These are phyloP conservation scores for Leptodontidium sp. DNA, from an alignment of 2,329 filamentous ascomycete species.

Conservation along the genomic window DNA sequence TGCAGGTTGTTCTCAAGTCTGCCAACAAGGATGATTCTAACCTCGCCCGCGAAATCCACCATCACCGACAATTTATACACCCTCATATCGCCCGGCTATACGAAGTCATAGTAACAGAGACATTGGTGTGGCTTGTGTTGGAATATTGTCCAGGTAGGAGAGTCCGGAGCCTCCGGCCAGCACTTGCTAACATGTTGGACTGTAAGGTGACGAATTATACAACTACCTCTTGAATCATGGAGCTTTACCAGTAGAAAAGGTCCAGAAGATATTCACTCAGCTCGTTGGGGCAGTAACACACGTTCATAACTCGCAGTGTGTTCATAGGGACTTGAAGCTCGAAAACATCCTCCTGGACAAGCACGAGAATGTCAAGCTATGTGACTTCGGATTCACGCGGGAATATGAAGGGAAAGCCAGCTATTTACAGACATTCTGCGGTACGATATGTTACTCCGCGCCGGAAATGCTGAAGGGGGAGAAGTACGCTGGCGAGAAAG, in stretches of 20 bases:
- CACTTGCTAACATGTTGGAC: constrained; percentile 20
- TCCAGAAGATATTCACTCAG: constrained; percentile 95
- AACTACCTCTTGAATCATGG: constrained; percentile 92
- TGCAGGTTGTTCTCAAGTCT: constrained; percentile 94
- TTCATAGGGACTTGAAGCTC: constrained; percentile 95
- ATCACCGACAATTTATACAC: constrained; percentile 96
- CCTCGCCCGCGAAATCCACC: constrained; percentile 95
- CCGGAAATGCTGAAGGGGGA: constrained; percentile 99
- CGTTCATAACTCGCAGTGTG: constrained; percentile 93
- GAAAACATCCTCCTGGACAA: constrained; percentile 97
- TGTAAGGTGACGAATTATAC: constrained; percentile 89
- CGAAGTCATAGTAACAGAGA: constrained; percentile 97
- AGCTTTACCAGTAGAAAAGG: constrained; percentile 82
- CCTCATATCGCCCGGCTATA: constrained; percentile 96
- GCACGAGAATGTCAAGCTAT: constrained; percentile 95
- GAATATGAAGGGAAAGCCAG: constrained; percentile 97
- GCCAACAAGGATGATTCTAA: constrained; percentile 96
- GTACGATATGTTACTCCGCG: constrained; percentile 96
- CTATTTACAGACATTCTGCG: constrained; percentile 96
- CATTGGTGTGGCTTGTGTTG: constrained; percentile 91
- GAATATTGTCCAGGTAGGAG: constrained; percentile 89
- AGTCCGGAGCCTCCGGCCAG: neutral
- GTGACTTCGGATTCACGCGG: constrained; percentile 97
- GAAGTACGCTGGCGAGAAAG: constrained; percentile 97
- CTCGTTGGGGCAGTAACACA: constrained; percentile 94